Evolutionary conservation across 352 stramenopile genomes (phyloP), one percentile per base, ranked within the genome.

Genomic region (Pythium biforme): DNA sequence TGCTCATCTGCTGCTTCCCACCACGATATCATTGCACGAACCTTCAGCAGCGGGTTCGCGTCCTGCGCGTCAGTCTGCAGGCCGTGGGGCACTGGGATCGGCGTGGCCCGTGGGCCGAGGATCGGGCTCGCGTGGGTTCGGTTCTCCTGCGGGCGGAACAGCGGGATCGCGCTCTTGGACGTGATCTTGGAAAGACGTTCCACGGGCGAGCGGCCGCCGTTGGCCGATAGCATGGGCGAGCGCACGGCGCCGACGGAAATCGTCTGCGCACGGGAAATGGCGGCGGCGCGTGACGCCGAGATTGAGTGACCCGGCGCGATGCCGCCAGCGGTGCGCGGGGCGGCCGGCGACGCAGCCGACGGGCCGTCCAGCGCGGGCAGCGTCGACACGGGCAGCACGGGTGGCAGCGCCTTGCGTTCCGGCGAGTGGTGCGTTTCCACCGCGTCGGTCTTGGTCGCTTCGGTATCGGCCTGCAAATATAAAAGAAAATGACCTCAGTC

Each of bases 111-210:
- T 22, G 81, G 79, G 37, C 72, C 79, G 20, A 88, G 64, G 55
- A 86, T 74, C 0, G 81, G 77, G 60, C 79, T 88, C 19, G 69
- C 69, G 12, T 75, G 68, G 19, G 64, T 67, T 23, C 51, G 61
- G 22, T 62, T 39, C 59, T 66, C 31, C 39, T 50, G 59, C n/a
- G 64, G 58, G 19, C 64, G 64, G 26, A 67, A 72, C 1, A 72
- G 33, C 31, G 66, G 66, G 31, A 72, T 64, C 19, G 33, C 22
- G 25, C 59, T 46, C 66, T 68, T 72, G 11, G 77, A 84, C 33
- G 78, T 79, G 34, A 89, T 91, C 71, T 89, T 89, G 0, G 75
- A 69, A 19, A 91, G 72, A 22, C 82, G 76, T 59, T 90, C 81
- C 1, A 83, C 69, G 25, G 31, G 47, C 37, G 23, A 70, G 34